Evolutionary conservation across 2,329 filamentous ascomycete species (phyloP).

Genomic region (Fusarium decemcellulare): DNA sequence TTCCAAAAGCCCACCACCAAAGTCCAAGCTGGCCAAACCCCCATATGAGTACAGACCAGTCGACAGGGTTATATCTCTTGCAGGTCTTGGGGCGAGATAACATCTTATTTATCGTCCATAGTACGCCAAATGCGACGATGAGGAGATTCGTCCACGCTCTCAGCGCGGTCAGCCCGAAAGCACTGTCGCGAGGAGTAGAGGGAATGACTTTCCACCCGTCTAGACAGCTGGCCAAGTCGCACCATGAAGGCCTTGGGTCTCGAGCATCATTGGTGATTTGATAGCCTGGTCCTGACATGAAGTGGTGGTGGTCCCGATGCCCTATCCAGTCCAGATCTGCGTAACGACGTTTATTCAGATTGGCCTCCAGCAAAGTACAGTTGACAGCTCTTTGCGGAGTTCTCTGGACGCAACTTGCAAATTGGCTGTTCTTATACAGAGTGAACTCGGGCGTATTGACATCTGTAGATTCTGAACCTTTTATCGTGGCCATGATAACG

Average conservation of each 20-base stretch:
- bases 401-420: not conserved
- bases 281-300: slow-evolving; percentile 1
- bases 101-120: slow-evolving; percentile 2
- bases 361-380: slow-evolving; percentile 1
- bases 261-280: slow-evolving; percentile 5
- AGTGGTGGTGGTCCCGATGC: not conserved
- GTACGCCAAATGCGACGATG: not conserved
- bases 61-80: not conserved
- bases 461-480: not conserved
- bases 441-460: not conserved
- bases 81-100: not conserved
- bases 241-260: slow-evolving; percentile 2
- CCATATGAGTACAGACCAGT: not conserved
- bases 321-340: not conserved
- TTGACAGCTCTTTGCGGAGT: not conserved
- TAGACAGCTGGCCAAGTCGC: slow-evolving; percentile 2
- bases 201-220: not conserved
- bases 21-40: not conserved
- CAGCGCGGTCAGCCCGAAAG: not conserved
- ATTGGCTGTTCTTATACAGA: slow-evolving; percentile 1
- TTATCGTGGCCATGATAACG: not conserved
- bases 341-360: not conserved
- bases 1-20: slow-evolving; percentile 4
- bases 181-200: not conserved
- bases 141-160: not conserved